A percentile compares a stretch with the other conserved stretches of the same genome.
These are phyloP conservation scores for Elsinoe arachidis DNA, from an alignment of 2,329 filamentous ascomycete species.

Conservation along the genomic window DNA sequence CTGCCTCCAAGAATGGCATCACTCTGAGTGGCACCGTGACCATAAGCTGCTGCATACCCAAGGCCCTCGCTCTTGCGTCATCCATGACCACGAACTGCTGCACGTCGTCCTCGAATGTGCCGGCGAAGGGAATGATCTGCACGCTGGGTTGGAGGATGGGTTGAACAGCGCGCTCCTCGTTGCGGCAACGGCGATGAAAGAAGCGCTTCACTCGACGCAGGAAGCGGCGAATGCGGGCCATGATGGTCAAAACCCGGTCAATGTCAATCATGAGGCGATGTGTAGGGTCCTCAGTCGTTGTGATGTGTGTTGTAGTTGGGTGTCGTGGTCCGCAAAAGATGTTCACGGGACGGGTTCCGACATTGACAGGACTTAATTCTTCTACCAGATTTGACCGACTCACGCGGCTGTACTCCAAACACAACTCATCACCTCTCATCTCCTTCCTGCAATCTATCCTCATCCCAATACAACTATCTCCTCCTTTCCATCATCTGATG, in stretches of 20 bases:
- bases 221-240: background rate
- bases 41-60: background rate
- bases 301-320: no score
- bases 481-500: no score
- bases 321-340: no score
- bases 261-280: background rate
- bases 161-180: background rate
- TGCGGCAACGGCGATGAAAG: background rate
- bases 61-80: background rate
- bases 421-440: no score
- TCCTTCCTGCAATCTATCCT: no score
- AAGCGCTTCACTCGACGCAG: background rate
- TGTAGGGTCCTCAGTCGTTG: no score
- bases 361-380: no score
- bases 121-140: background rate
- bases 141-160: background rate
- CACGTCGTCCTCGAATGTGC: background rate
- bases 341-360: no score
- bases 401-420: no score
- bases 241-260: background rate
- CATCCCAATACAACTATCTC: no score
- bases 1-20: background rate
- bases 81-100: background rate
- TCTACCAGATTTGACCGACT: no score
- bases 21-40: background rate